phyloP scores from a whole-genome alignment of 225 moss, liverwort and hornwort genomes.

The Physcomitrium patens region DNA sequence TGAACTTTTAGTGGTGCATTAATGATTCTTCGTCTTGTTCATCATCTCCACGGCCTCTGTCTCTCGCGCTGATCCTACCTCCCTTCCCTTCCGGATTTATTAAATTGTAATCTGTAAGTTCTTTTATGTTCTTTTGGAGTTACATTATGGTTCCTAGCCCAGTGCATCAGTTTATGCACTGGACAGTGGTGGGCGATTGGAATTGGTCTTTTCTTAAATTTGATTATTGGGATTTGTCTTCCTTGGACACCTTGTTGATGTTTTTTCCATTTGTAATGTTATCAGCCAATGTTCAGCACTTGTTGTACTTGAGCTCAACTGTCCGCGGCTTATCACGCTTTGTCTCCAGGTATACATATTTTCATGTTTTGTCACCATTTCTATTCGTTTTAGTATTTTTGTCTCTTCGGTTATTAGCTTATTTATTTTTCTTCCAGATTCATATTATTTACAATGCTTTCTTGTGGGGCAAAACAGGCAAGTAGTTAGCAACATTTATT shows the following conservation, averaged over 20 bases:
- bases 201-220: neutral
- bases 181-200: neutral
- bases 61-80: too few relatives aligned
- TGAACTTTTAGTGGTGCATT: neutral
- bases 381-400: neutral
- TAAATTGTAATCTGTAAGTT: too few relatives aligned
- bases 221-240: neutral
- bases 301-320: constrained; percentile 65
- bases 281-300: constrained; percentile 64
- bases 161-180: neutral
- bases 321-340: constrained; percentile 70
- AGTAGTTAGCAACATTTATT: too few relatives aligned
- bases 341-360: constrained; percentile 55
- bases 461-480: too few relatives aligned
- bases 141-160: neutral
- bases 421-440: too few relatives aligned
- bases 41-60: too few relatives aligned
- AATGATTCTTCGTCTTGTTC: neutral
- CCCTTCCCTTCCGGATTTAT: too few relatives aligned
- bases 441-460: too few relatives aligned
- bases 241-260: too few relatives aligned
- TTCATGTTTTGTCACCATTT: neutral
- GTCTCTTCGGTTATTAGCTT: too few relatives aligned
- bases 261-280: neutral
- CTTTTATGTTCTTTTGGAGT: neutral